Percentiles rank a stretch among this genome's conserved stretches.
phyloP scores from a whole-genome alignment of 108 stramenopile species.

The Cyclostephanos tholiformis region DNA sequence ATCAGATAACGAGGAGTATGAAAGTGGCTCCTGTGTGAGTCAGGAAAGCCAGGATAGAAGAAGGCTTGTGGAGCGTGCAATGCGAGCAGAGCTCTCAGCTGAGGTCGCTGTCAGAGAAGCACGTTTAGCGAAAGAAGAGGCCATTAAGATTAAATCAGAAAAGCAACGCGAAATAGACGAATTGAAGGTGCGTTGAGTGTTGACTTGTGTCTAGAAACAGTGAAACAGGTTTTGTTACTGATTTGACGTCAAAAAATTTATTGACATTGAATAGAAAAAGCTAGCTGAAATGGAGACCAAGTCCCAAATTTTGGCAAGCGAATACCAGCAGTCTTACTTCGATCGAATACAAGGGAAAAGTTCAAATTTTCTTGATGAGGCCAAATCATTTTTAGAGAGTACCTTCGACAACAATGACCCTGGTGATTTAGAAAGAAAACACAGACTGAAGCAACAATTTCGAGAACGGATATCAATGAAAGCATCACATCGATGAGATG shows the following conservation, averaged over 20 bases:
- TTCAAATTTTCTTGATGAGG: constrained; percentile 49
- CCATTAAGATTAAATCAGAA: constrained; percentile 49
- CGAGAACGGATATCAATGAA: constrained; percentile 7
- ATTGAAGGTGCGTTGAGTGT: constrained; percentile 49
- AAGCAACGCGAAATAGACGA: constrained; percentile 72
- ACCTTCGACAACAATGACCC: constrained; percentile 40
- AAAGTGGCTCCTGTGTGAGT: constrained; percentile 13
- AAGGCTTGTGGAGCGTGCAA: constrained; percentile 60
- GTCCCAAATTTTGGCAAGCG: constrained; percentile 38
- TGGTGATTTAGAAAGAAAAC: constrained; percentile 24
- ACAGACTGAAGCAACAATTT: constrained; percentile 69
- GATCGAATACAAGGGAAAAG: constrained; percentile 24
- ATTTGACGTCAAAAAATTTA: not conserved
- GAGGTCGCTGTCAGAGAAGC: constrained; percentile 82
- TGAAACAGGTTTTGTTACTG: not conserved
- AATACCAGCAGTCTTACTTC: constrained; percentile 27
- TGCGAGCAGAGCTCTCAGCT: constrained; percentile 73
- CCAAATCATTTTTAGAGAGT: constrained; percentile 47
- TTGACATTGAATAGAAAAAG: constrained; percentile 21
- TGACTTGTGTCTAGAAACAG: not conserved
- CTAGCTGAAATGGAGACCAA: constrained; percentile 51
- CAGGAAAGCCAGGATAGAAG: constrained; percentile 50
- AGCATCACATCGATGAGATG: not conserved
- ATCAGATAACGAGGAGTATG: constrained; percentile 38
- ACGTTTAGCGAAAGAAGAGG: constrained; percentile 62